Evolutionary conservation across 2,329 filamentous ascomycete species (phyloP), one percentile per base, ranked within the genome.

Genomic region (Annulohypoxylon truncatum): DNA sequence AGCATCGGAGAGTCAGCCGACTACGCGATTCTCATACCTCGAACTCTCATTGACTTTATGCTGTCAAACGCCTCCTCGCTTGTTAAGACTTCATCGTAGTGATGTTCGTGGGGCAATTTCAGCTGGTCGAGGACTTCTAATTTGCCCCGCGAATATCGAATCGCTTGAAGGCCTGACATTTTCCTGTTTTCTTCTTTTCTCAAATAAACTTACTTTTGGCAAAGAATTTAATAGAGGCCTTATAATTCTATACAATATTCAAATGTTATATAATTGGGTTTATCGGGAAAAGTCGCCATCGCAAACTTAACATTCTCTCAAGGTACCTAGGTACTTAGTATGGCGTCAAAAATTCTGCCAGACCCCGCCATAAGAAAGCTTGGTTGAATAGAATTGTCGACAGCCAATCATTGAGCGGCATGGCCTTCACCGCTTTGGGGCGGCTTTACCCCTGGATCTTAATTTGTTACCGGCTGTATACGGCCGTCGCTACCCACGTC

Each of bases 41-140:
- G 89, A 5, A 90, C 89, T 51, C 89, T 82, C 92, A 96, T 96
- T 13, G 91, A 86, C 73, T 89, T 89, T 80, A 96, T 96, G 73
- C 91, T 92, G 77, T 93, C 90, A 81, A 93, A 96, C 35, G 91
- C 92, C 79, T 93, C 90, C 72, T 90, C 86, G 68, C 89, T 87
- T 9, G 87, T 91, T 28, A 85, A 85, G 56, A 95, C 87, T 68
- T 86, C 78, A 74, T 95, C 91, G 78, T 94, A 96, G 77, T 92
- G 87, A 75, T 92, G 90, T 72, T 92, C 88, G 75, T 96, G 92
- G 12, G 92, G 92, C 20, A 96, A 85, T 67, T 89, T 88, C n/a
- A 96, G 88, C 81, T 96, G 92, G 78, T 96, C 92, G 58, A 96
- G 86, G 70, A 96, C 92, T 71, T 92, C 84, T 62, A 96, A 84